Evolutionary conservation across 2,329 filamentous ascomycete genomes (phyloP), one percentile per base, ranked within the genome.

Genomic region (Bimuria novae-zelandiae): DNA sequence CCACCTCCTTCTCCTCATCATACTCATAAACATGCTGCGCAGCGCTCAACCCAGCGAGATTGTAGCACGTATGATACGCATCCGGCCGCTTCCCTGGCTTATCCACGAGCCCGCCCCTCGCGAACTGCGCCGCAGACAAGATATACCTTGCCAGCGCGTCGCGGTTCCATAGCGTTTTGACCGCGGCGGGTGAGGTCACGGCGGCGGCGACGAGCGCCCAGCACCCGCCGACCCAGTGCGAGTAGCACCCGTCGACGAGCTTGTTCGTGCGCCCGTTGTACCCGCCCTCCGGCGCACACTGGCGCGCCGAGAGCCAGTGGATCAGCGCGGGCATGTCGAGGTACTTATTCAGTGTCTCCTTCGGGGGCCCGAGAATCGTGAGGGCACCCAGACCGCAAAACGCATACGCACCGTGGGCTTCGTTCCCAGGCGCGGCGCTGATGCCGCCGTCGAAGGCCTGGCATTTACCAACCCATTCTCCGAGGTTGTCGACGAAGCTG

Each of bases 381-480:
- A 99, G 83, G 75, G 90, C 95, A 50, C 89, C 94, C 54, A 99
- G 79, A 51, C 90, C 92, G 76, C 93, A 97, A 76, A 97, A 97
- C 22, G 93, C 90, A 77, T 97, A 99, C 59, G 91, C 94, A 56
- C 94, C 94, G 76, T 99, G 94, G 49, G 93, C 94, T 80, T 99
- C 94, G 59, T 89, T 87, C 54, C 88, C 88, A 47, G 92, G 94
- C 59, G 88, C 87, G 51, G 86, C 89, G 60, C 90, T 92, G 62
- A 99, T 92, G 43, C 94, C 94, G 59, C 94, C 94, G 78, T 99
- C 94, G 74, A 89, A 97, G 10, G 90, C 95, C 81, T 97, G 93
- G 88, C 93, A 97, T 76, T 83, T 80, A 37, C 86, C 84, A 42
- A 97, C 81, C 81, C 92, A 97, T 65, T 91, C 85, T 22, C 85